Conservation (phyloP, 2,329 filamentous ascomycete genomes). For the Pseudogymnoascus sp. region DNA sequence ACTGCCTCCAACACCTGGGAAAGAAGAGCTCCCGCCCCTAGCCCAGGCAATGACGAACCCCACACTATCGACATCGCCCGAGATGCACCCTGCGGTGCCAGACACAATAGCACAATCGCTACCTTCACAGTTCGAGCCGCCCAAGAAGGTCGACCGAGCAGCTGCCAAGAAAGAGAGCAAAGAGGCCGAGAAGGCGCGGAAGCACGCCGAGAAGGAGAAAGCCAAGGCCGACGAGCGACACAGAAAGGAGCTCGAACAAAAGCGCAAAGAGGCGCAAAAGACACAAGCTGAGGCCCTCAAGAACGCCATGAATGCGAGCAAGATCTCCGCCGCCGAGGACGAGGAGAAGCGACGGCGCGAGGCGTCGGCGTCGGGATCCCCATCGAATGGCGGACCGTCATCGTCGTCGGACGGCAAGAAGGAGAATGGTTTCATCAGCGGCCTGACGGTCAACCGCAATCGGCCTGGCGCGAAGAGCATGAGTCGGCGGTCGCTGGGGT, state of each 20-base stretch:
- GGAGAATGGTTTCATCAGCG: constrained; percentile 43
- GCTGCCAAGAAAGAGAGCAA: constrained; percentile 57
- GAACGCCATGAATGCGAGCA: constrained; percentile 50
- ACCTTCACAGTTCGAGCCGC: constrained; percentile 12
- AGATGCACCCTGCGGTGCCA: not conserved
- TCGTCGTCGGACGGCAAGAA: constrained; percentile 14
- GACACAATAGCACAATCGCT: not conserved
- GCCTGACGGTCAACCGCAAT: constrained; percentile 38
- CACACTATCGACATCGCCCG: constrained; percentile 18
- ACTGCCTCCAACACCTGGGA: not conserved
- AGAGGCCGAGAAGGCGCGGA: constrained; percentile 38
- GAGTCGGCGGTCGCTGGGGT: constrained; percentile 65
- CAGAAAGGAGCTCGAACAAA: constrained; percentile 22
- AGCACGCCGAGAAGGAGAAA: constrained; percentile 25
- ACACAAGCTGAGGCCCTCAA: constrained; percentile 46
- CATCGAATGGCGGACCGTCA: not conserved
- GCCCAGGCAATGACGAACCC: constrained; percentile 62
- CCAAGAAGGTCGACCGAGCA: not conserved
- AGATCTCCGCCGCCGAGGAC: constrained; percentile 47
- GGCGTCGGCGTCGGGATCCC: constrained; percentile 23
- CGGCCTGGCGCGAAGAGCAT: constrained; percentile 70
- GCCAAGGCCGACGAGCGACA: constrained; percentile 41
- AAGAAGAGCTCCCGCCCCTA: constrained; percentile 31
- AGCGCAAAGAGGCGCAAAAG: constrained; percentile 34
- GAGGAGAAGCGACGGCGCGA: constrained; percentile 50